Conservation (phyloP, 1,284 basidiomycete species). For the Trichosporon sp. region DNA sequence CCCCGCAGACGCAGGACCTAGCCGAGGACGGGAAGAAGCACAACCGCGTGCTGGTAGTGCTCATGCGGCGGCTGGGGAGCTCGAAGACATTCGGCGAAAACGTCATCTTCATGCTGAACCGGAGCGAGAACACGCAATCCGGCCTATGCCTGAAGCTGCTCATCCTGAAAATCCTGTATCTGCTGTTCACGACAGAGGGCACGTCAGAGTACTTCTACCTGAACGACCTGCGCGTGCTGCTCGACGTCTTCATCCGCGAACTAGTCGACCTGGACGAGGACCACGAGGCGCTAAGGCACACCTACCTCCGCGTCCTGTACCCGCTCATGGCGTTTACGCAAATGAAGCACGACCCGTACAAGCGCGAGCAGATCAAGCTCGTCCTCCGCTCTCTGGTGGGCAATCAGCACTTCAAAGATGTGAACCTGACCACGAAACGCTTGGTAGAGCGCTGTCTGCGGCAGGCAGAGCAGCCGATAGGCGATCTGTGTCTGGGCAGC, state of each 20-base stretch:
- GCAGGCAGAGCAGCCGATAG: slow-evolving; percentile 17
- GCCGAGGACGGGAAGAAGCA: slow-evolving; percentile 43
- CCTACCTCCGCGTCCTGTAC: slow-evolving; percentile 91
- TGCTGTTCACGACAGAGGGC: slow-evolving; percentile 87
- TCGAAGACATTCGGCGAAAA: slow-evolving; percentile 97
- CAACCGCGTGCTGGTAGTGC: slow-evolving; percentile 76
- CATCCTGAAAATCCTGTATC: slow-evolving; percentile 89
- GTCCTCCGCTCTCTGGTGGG: slow-evolving; percentile 73
- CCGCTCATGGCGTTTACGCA: slow-evolving; percentile 93
- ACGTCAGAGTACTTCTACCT: slow-evolving; percentile 97
- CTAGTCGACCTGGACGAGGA: slow-evolving; percentile 87
- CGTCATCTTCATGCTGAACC: slow-evolving; percentile 97
- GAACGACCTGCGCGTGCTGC: slow-evolving; percentile 90
- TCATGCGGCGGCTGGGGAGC: slow-evolving; percentile 73
- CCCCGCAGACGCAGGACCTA: slow-evolving; percentile 12
- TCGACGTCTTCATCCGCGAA: slow-evolving; percentile 93
- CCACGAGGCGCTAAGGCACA: slow-evolving; percentile 91
- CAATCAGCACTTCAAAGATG: slow-evolving; percentile 69
- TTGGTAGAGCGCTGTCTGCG: slow-evolving; percentile 84
- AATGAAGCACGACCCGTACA: slow-evolving; percentile 76
- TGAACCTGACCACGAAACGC: slow-evolving; percentile 78
- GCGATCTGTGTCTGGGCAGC: slow-evolving; percentile 6
- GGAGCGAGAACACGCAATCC: slow-evolving; percentile 78
- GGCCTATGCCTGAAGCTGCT: slow-evolving; percentile 92
- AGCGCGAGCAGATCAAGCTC: slow-evolving; percentile 79